These are phyloP conservation scores for Leucocoprinus leucothites DNA, from an alignment of 768 basidiomycete species.

Conservation along the genomic window DNA sequence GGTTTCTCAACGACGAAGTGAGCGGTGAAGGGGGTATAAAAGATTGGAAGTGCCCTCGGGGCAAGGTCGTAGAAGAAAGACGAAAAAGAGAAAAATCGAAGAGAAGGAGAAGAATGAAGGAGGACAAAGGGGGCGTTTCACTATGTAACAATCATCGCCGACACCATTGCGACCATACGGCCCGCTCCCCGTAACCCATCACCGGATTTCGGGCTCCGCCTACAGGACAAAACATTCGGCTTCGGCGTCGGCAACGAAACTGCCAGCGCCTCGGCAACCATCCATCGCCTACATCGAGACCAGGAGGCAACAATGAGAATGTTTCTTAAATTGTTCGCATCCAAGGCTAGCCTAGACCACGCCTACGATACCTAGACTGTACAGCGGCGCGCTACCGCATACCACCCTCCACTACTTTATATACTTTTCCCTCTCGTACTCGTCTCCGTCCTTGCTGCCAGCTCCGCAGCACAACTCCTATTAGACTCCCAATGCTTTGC, in stretches of 20 bases:
- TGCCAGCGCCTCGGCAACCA: constrained; percentile 4
- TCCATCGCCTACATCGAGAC: constrained; percentile 6
- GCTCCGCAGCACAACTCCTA: constrained; percentile 45
- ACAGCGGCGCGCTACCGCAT: constrained; percentile 35
- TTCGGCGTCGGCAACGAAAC: background rate
- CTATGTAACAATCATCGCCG: constrained; percentile 7
- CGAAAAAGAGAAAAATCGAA: constrained; percentile 25
- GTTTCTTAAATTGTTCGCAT: background rate
- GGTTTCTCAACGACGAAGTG: constrained; percentile 35
- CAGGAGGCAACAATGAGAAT: background rate
- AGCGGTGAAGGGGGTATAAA: constrained; percentile 27
- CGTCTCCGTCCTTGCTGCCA: constrained; percentile 44
- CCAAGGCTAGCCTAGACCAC: background rate
- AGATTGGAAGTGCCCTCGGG: constrained; percentile 47
- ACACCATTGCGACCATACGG: too few relatives aligned
- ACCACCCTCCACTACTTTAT: constrained; percentile 82
- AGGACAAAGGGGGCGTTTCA: constrained; percentile 6
- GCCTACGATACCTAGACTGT: background rate
- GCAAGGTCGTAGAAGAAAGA: constrained; percentile 23
- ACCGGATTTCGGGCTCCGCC: constrained; percentile 21
- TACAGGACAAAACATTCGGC: constrained; percentile 15
- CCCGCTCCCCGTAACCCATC: background rate
- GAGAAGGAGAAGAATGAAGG: constrained; percentile 16
- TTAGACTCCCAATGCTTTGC: constrained; percentile 48
- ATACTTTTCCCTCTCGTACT: constrained; percentile 65